Conservation (phyloP, 1,284 basidiomycete species). For the Leccinum angustisporum region DNA sequence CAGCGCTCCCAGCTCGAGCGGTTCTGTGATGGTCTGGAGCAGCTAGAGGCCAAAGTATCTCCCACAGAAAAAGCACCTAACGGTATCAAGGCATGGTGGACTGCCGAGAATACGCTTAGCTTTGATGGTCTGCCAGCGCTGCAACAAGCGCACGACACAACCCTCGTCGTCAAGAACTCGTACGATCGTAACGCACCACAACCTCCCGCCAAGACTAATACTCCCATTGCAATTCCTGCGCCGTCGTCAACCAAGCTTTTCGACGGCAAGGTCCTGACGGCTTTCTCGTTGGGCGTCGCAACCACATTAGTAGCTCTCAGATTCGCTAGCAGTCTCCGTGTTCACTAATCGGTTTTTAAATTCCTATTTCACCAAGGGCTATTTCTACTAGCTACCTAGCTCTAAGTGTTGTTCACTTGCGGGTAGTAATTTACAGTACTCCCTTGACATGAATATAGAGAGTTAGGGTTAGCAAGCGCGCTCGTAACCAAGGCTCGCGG, state of each 20-base stretch:
- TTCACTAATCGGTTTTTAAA: not conserved
- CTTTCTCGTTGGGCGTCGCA: conserved; percentile 29
- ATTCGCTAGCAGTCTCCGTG: conserved; percentile 6
- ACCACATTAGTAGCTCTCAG: conserved; percentile 15
- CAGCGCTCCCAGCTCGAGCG: conserved; percentile 46
- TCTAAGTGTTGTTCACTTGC: not conserved
- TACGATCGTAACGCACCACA: conserved; percentile 25
- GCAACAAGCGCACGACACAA: conserved; percentile 24
- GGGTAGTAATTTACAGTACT: not conserved
- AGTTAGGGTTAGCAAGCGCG: not conserved
- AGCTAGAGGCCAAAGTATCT: conserved; percentile 11
- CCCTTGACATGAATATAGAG: not conserved
- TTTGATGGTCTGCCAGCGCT: conserved; percentile 48
- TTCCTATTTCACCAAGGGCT: not conserved
- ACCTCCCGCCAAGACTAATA: not conserved
- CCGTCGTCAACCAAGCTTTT: not conserved
- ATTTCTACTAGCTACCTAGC: too few relatives aligned
- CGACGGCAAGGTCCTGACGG: conserved; percentile 16
- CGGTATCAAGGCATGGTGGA: conserved; percentile 48
- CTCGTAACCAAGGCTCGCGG: not conserved
- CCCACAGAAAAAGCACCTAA: conserved; percentile 19
- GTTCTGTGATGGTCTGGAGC: conserved; percentile 27
- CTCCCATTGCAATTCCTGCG: not conserved
- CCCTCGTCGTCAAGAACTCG: conserved; percentile 19
- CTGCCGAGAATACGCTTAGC: conserved; percentile 39